Evolutionary conservation across 1,139 yeast genomes (phyloP).

Genomic region (Scheffersomyces cryptocercus): DNA sequence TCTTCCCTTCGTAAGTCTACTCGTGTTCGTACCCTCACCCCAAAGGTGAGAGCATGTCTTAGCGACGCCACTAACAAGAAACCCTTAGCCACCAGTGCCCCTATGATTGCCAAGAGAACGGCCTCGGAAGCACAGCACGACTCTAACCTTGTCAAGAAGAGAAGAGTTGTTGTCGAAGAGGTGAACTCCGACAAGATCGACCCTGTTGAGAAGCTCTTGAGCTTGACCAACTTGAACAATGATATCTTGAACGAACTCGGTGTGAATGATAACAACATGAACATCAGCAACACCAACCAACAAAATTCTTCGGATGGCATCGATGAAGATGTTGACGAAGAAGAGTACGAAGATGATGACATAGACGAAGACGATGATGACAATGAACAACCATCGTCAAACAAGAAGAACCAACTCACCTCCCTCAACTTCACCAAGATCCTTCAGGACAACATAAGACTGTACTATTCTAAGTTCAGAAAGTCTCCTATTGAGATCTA

Average conservation of each 20-base stretch:
- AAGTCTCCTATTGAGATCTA: constrained; percentile 29
- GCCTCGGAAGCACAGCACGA: constrained; percentile 3
- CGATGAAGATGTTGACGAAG: constrained; percentile 6
- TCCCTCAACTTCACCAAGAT: constrained; percentile 41
- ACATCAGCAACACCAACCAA: constrained; percentile 3
- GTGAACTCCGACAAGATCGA: constrained; percentile 36
- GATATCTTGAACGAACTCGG: constrained; percentile 30
- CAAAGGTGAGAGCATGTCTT: constrained; percentile 15
- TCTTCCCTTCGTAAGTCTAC: constrained; percentile 34
- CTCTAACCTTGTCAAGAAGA: background rate
- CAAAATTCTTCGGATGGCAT: background rate
- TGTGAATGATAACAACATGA: constrained; percentile 9
- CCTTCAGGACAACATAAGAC: constrained; percentile 41
- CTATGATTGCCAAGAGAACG: constrained; percentile 4
- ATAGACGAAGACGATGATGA: constrained; percentile 4
- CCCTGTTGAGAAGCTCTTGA: constrained; percentile 46
- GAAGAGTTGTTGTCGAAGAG: constrained; percentile 5
- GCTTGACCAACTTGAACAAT: constrained; percentile 34
- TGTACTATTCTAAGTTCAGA: constrained; percentile 30
- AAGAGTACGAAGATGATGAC: background rate
- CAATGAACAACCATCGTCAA: constrained; percentile 7
- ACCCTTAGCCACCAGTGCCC: constrained; percentile 9
- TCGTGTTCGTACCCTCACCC: constrained; percentile 27
- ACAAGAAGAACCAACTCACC: constrained; percentile 10
- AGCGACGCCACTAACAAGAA: constrained; percentile 11